A percentile compares a stretch with the other conserved stretches of the same genome.
These are phyloP conservation scores for Lentinus tigrinus DNA, from an alignment of 768 basidiomycete genomes.

Conservation along the genomic window DNA sequence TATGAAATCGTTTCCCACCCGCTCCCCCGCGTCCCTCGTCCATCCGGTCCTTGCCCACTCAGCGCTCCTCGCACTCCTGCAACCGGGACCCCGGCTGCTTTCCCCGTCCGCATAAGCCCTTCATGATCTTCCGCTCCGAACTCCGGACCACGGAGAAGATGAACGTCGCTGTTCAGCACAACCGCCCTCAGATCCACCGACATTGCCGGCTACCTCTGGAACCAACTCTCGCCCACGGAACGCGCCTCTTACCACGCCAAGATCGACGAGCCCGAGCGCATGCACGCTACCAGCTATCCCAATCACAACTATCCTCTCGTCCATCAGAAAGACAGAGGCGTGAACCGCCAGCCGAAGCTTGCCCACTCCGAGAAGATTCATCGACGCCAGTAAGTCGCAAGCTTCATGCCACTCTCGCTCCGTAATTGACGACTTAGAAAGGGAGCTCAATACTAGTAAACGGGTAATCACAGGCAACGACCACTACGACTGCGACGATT, in stretches of 20 bases:
- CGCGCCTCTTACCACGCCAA: constrained; percentile 44
- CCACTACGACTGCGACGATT: neutral
- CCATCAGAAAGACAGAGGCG: constrained; percentile 28
- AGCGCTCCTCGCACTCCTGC: constrained; percentile 41
- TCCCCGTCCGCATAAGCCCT: constrained; percentile 80
- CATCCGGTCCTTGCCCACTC: constrained; percentile 22
- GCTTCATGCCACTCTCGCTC: constrained; percentile 35
- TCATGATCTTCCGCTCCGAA: constrained; percentile 78
- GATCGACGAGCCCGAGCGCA: constrained; percentile 46
- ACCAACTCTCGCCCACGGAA: constrained; percentile 45
- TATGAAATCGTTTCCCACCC: constrained; percentile 3
- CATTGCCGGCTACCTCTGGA: constrained; percentile 71
- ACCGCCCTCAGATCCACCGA: constrained; percentile 74
- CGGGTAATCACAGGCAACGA: neutral
- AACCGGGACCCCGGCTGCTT: constrained; percentile 46
- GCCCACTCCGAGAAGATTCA: constrained; percentile 34
- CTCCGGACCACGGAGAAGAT: constrained; percentile 54
- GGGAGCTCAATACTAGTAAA: constrained; percentile 8
- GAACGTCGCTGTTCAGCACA: constrained; percentile 54
- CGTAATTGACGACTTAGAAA: constrained; percentile 30
- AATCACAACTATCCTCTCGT: constrained; percentile 64
- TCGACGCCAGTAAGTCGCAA: constrained; percentile 39
- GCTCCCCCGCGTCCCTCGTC: constrained; percentile 2
- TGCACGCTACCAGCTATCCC: constrained; percentile 53
- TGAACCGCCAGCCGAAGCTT: constrained; percentile 37